Evolutionary conservation across 2,329 filamentous ascomycete genomes (phyloP).

Genomic region (Fusarium sp.): DNA sequence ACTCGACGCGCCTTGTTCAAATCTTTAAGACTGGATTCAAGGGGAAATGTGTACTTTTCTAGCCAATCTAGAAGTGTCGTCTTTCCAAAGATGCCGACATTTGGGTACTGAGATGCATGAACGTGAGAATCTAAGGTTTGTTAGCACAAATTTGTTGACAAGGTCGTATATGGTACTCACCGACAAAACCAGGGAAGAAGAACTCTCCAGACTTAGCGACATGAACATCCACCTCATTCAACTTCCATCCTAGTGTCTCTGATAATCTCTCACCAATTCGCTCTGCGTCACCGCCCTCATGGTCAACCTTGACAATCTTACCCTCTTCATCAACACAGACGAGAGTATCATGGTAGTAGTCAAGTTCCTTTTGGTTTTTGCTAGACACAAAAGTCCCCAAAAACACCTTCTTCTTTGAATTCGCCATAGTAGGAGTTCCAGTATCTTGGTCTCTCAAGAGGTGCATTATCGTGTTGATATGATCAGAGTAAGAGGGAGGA

Average conservation of each 20-base stretch:
- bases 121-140: slow-evolving; percentile 82
- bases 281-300: slow-evolving; percentile 48
- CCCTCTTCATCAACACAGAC: slow-evolving; percentile 63
- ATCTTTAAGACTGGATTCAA: slow-evolving; percentile 80
- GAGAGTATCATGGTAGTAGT: slow-evolving; percentile 62
- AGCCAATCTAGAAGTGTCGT: slow-evolving; percentile 94
- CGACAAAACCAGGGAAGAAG: slow-evolving; percentile 87
- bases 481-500: not conserved
- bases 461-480: not conserved
- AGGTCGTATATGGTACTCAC: slow-evolving; percentile 54
- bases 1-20: slow-evolving; percentile 72
- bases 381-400: slow-evolving; percentile 67
- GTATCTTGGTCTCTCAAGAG: not conserved
- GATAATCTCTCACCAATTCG: slow-evolving; percentile 50
- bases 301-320: slow-evolving; percentile 62
- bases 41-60: slow-evolving; percentile 92
- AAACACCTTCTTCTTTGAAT: slow-evolving; percentile 58
- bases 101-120: slow-evolving; percentile 95
- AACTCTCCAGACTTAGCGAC: slow-evolving; percentile 66
- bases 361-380: slow-evolving; percentile 59
- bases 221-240: slow-evolving; percentile 53
- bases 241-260: slow-evolving; percentile 58
- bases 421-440: slow-evolving; percentile 20
- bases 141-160: slow-evolving; percentile 16
- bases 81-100: slow-evolving; percentile 92